phyloP scores from a whole-genome alignment of 176 grass and related monocot genomes.

The Pharus latifolius region DNA sequence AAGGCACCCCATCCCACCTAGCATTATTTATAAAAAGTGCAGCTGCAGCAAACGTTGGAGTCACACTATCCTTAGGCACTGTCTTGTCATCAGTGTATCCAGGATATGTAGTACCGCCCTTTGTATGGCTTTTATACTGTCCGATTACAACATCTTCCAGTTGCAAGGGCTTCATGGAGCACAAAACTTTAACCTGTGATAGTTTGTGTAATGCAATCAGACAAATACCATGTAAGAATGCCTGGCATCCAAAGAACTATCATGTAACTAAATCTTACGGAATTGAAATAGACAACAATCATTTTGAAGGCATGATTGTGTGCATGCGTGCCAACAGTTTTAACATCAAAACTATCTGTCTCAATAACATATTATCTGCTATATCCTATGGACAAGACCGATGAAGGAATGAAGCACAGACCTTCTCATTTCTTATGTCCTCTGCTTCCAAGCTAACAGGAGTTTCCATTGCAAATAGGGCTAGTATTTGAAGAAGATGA shows the following conservation, averaged over 20 bases:
- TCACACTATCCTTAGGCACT: slow-evolving; percentile 63
- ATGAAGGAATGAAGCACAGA: neutral
- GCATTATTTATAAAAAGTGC: slow-evolving; percentile 87
- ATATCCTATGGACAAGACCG: neutral
- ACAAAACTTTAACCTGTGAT: slow-evolving; percentile 80
- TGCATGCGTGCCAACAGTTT: neutral
- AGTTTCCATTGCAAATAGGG: slow-evolving; percentile 94
- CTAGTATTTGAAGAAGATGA: slow-evolving; percentile 94
- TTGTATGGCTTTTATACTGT: slow-evolving; percentile 81
- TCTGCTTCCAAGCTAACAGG: slow-evolving; percentile 90
- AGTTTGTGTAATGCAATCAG: neutral
- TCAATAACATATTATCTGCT: neutral
- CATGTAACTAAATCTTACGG: too few relatives aligned
- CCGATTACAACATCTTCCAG: slow-evolving; percentile 75
- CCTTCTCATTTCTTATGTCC: slow-evolving; percentile 98
- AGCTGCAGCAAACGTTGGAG: slow-evolving; percentile 87
- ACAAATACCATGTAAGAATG: neutral
- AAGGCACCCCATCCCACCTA: slow-evolving; percentile 95
- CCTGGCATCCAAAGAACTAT: too few relatives aligned
- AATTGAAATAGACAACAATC: neutral
- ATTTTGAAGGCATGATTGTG: neutral
- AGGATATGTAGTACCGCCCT: slow-evolving; percentile 55
- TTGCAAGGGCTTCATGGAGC: slow-evolving; percentile 79
- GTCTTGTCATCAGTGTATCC: slow-evolving; percentile 85
- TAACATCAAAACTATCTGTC: neutral